Percentiles rank a stretch among this genome's conserved stretches.
These are phyloP conservation scores for Nitzschia palea DNA, from an alignment of 108 stramenopile genomes.

Conservation along the genomic window DNA sequence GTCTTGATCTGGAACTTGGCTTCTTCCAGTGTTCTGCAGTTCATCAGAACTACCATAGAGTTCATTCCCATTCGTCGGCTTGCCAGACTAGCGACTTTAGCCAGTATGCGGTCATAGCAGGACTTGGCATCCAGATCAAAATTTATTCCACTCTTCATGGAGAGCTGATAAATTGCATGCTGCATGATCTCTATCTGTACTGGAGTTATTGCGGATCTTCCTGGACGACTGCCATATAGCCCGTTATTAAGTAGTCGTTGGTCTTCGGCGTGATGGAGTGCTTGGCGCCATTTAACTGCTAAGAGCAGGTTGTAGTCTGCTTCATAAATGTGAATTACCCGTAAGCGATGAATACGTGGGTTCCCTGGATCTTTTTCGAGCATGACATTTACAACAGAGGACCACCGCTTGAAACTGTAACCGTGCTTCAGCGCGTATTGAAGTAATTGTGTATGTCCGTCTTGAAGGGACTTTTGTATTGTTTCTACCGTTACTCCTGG, in stretches of 20 bases:
- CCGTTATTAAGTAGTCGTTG: background rate
- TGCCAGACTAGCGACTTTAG: background rate
- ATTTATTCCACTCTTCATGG: background rate
- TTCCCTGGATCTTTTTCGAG: background rate
- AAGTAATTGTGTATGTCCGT: background rate
- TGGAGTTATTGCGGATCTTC: background rate
- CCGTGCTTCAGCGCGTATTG: background rate
- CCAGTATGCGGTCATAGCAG: background rate
- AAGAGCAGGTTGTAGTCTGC: conserved; percentile 1
- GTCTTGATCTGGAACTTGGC: background rate
- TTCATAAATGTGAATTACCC: conserved; percentile 10
- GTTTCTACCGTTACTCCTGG: background rate
- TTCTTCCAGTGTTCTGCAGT: background rate
- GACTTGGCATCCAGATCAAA: background rate
- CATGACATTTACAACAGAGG: background rate
- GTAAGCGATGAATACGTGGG: too few relatives aligned
- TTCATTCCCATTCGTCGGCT: background rate
- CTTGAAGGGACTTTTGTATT: background rate
- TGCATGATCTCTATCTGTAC: background rate
- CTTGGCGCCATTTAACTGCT: background rate
- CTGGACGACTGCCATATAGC: background rate
- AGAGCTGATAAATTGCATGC: background rate
- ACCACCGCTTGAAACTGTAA: background rate
- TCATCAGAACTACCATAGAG: background rate
- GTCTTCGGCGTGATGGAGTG: background rate